Evolutionary conservation across 192 early-diverging fungal species (phyloP), one percentile per base, ranked within the genome.

Genomic region (Coemansia reversa): DNA sequence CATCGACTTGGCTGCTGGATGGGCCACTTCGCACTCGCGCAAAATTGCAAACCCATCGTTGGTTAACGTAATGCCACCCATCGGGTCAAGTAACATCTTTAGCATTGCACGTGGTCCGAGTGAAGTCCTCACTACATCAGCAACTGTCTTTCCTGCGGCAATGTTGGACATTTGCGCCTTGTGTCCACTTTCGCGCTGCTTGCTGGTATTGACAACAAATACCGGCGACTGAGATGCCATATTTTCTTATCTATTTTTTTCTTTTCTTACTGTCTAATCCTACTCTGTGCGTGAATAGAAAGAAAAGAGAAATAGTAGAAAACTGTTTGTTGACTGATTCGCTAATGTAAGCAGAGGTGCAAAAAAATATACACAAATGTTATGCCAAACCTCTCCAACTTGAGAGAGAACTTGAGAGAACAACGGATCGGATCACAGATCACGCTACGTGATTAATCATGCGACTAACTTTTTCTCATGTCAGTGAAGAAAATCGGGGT

Each of bases 1-100:
- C 96, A 98, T 98, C 70, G 91, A 93, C 84, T 99, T 99, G 52
- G 97, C 97, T 54, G 97, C 97, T 24, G 97, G 97, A 82, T 99
- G 97, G n/a, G 93, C 93, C 11, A 99, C 96, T 84, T 99, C 97
- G 78, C 93, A 90, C 78, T 99, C 97, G 75, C 97, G 88, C 62
- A 99, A 84, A 72, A 98, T 99, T 5, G 97, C 97, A 79, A 96
- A 96, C 63, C 97, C 97, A 70, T 99, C 97, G 81, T 98, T 98
- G 28, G 97, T 99, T 72, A 99, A 79, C 6, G 96, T 91, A 63
- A 99, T 93, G 32, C 97, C 97, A 72, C 97, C 97, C 97, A 99
- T 99, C 20, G 97, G 97, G 81, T 99, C 97, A 69, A 99, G 75
- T 62, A 99, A 86, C 97, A 99, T 98, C 83, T 99, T 99, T 62